Base-by-base conservation (phyloP, 805 yeast genomes). In the Jamesozyma piceae region DNA sequence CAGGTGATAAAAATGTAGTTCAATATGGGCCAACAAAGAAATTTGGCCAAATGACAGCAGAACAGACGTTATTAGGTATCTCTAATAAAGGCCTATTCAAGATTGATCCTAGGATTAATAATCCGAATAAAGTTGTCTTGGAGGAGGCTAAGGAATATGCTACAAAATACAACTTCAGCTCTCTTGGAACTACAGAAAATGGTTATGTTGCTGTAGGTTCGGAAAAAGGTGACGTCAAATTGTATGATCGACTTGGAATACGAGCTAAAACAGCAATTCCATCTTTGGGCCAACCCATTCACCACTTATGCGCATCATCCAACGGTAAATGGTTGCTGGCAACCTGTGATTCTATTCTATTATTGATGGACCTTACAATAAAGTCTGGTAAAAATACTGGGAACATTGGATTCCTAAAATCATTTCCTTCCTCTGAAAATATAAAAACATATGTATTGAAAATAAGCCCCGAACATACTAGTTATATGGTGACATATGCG, bases 261-360 rank as follows among this genome's bases (percentile, higher is more conserved):
- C 75, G 73, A 50, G 95, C 95, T 1, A 84, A 82, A 65, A 79
- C 92, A 2, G 71, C 74, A 20, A 65, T 88, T 27, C 95, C 95
- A 2, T 87, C 92, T 0, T 65, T 87, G 31, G 95, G 95, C 21
- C 94, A 87, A 51, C 67, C 77, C 2, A 75, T 83, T 39, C 63
- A 72, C 32, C 82, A 83, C 19, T 52, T 84, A 17, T 89, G 83
- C 45, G 77, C 75, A 1, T 78, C 94, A 5, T 75, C 82, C 18
- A 89, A 83, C 58, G 95, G 95, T 46, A 70, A 76, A 51, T 88
- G 87, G 82, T 55, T 87, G 34, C 66, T 88, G 45, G 92, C 88
- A 2, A 88, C 95, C 0, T 84, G 90, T 66, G 69, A 72, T 52
- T 74, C 77, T 1, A 84, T 83, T 55, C 63, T 88, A 47, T 66